These are phyloP conservation scores for Fulvia fulva DNA, from an alignment of 2,329 filamentous ascomycete genomes.

Conservation along the genomic window DNA sequence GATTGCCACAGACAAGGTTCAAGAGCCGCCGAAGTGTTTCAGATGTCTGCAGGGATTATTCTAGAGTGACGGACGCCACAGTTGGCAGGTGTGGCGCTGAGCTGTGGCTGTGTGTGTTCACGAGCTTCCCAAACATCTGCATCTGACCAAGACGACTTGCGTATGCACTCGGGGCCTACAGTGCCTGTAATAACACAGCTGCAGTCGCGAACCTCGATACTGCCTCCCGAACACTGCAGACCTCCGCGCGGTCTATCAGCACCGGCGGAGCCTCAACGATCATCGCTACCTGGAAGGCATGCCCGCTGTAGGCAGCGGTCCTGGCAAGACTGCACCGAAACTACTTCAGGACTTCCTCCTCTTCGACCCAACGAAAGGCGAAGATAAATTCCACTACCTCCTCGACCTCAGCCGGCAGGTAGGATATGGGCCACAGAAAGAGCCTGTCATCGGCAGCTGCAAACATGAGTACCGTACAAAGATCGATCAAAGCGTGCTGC, in stretches of 20 bases:
- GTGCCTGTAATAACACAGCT: not conserved
- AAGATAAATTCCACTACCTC: slow-evolving; percentile 42
- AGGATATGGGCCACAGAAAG: slow-evolving; percentile 34
- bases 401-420: slow-evolving; percentile 55
- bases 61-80: not conserved
- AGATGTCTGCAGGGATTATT: not conserved
- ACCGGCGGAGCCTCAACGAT: not conserved
- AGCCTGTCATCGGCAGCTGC: slow-evolving; percentile 47
- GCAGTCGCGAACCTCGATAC: not conserved
- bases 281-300: slow-evolving; percentile 7
- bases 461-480: slow-evolving; percentile 59
- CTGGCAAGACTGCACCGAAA: slow-evolving; percentile 49
- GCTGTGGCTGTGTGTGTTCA: no score
- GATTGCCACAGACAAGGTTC: not conserved
- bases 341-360: slow-evolving; percentile 50
- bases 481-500: slow-evolving; percentile 49
- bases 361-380: slow-evolving; percentile 50
- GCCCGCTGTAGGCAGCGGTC: slow-evolving; percentile 18
- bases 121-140: not conserved
- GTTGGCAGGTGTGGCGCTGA: not conserved
- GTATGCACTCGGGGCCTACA: not conserved
- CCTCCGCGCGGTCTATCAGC: not conserved
- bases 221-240: not conserved
- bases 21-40: not conserved
- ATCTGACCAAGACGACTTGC: not conserved